Evolutionary conservation across 1,284 basidiomycete species (phyloP), one percentile per base, ranked within the genome.

Genomic region (Trichosporon sp.): DNA sequence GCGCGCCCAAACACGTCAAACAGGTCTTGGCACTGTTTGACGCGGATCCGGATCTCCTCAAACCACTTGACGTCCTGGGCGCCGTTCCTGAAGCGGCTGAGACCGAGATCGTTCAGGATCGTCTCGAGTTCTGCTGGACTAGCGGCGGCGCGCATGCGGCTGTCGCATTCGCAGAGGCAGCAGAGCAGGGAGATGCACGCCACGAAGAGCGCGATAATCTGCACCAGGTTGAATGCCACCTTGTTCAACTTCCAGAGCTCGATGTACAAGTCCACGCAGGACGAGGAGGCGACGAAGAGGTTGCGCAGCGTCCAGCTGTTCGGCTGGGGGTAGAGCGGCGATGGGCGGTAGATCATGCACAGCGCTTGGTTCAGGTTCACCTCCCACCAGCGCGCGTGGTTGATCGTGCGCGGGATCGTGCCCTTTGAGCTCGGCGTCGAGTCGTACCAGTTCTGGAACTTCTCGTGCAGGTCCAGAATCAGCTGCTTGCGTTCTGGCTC

Each of bases 151-250:
- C 71, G 71, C 73, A 74, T 72, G 37, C 77, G 76, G 10, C 73
- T 75, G 40, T 78, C 77, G 71, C 76, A 76, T 43, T 79, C 78
- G 75, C 75, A 77, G 67, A 79, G 35, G 32, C 74, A 78, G 68
- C 78, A 79, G 19, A 79, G 70, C 1, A 79, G 70, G 1, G 73
- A 77, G n/a, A 77, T 79, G 69, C 76, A 78, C 14, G 73, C 71
- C 1, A 78, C 73, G 70, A 77, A 78, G 38, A 77, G 76, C 26
- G 69, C 75, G 7, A 76, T 74, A 12, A 78, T 75, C 70, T 79
- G 78, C 67, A 79, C 73, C 16, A 78, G 71, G 71, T 77, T 76
- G 76, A 77, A 77, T 12, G 70, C 67, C 40, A 78, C 73, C 70
- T 77, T 76, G 68, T 73, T 74, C 40, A 75, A 68, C 32, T 70